phyloP scores from a whole-genome alignment of 768 basidiomycete genomes.

The Agaricus bisporus region DNA sequence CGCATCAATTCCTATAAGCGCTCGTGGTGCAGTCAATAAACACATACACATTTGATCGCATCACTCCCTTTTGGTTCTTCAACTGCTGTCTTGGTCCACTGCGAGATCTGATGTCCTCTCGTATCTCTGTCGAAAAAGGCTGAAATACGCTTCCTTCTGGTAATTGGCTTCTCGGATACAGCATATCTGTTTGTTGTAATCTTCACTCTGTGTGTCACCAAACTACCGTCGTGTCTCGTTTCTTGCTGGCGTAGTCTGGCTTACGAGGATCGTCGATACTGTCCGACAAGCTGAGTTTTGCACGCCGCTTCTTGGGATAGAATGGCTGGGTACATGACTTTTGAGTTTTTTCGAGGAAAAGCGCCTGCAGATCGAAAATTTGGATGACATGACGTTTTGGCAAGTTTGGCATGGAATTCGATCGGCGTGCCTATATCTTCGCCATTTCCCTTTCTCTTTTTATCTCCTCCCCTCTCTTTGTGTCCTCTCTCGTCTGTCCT shows the following conservation, averaged over 20 bases:
- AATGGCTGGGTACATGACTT: slow-evolving; percentile 1
- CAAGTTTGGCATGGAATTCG: slow-evolving; percentile 5
- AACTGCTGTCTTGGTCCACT: neutral
- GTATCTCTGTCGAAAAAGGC: neutral
- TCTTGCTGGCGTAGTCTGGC: neutral
- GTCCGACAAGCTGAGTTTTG: neutral
- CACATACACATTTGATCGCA: neutral
- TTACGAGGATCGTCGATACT: slow-evolving; percentile 2
- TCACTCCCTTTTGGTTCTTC: neutral
- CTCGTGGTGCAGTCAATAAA: neutral
- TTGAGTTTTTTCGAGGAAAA: neutral
- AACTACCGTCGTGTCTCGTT: neutral
- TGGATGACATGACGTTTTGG: slow-evolving; percentile 5
- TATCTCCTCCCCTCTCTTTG: neutral
- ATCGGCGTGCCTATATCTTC: slow-evolving; percentile 7
- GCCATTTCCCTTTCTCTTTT: neutral
- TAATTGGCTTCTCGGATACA: too few species aligned
- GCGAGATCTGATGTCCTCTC: neutral
- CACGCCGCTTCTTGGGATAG: neutral
- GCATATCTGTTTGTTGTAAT: neutral
- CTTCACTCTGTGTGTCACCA: neutral
- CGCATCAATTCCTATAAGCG: neutral
- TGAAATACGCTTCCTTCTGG: neutral
- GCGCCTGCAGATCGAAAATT: neutral
- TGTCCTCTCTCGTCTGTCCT: neutral